A percentile compares a stretch with the other conserved stretches of the same genome.
phyloP scores from a whole-genome alignment of 257 asterid species.

The Vinca minor region DNA sequence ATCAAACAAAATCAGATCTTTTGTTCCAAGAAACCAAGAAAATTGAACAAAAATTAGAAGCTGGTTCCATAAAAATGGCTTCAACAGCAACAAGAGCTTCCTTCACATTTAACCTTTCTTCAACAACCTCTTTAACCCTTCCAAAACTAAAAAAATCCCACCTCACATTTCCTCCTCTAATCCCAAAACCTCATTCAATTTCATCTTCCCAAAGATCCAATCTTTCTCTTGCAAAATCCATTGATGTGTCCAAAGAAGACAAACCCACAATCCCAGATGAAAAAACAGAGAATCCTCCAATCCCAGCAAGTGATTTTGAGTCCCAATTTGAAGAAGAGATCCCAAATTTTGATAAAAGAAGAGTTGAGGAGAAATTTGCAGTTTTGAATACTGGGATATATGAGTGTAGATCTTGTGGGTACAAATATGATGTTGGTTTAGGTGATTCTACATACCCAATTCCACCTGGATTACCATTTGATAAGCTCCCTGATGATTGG shows the following conservation, averaged over 20 bases:
- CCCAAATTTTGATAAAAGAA: constrained; percentile 26
- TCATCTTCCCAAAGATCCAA: constrained; percentile 19
- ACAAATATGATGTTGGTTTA: constrained; percentile 38
- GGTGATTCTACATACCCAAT: constrained; percentile 89
- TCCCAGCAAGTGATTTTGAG: constrained; percentile 22
- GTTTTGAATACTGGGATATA: constrained; percentile 78
- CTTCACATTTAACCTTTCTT: constrained; percentile 42
- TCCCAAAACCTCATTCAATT: constrained; percentile 28
- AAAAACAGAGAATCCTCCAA: constrained; percentile 25
- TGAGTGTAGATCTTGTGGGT: constrained; percentile 91
- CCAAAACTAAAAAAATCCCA: constrained; percentile 26
- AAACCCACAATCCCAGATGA: constrained; percentile 31
- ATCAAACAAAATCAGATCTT: constrained; percentile 1
- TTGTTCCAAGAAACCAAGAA: background rate
- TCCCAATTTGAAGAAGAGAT: constrained; percentile 22
- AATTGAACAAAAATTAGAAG: background rate
- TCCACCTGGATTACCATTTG: constrained; percentile 85
- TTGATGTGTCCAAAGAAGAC: constrained; percentile 83
- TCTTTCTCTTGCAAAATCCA: constrained; percentile 29
- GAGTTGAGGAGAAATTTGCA: constrained; percentile 84
- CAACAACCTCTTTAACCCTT: constrained; percentile 28
- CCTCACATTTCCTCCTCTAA: constrained; percentile 24
- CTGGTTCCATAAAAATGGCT: constrained; percentile 31
- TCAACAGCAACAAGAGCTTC: constrained; percentile 53
- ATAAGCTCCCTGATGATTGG: constrained; percentile 83